Conservation (phyloP, 2,329 filamentous ascomycete genomes). For the Diaporthe amygdali region DNA sequence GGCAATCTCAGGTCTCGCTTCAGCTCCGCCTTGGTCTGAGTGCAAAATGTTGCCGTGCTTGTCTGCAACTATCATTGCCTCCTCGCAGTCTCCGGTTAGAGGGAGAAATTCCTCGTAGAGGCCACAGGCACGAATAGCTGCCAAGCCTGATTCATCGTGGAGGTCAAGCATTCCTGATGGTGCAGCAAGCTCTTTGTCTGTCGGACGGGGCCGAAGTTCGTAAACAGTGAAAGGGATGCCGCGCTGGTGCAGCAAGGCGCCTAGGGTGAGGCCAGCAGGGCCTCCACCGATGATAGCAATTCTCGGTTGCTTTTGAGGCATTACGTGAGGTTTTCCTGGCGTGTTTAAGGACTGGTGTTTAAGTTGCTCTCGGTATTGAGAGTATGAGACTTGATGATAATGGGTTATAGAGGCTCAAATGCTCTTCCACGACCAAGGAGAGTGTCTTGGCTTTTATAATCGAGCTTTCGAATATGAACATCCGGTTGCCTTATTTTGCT, state of each 20-base stretch:
- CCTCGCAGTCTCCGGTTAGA: slow-evolving; percentile 47
- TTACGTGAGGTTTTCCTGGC: neutral
- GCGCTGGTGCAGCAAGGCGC: slow-evolving; percentile 47
- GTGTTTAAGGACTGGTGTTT: neutral
- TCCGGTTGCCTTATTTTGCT: neutral
- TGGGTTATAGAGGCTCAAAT: too few species aligned
- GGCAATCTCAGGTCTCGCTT: slow-evolving; percentile 43
- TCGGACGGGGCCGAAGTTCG: slow-evolving; percentile 39
- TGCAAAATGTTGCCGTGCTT: slow-evolving; percentile 33
- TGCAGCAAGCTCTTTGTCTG: slow-evolving; percentile 30
- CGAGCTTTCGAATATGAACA: neutral
- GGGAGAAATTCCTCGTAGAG: slow-evolving; percentile 48
- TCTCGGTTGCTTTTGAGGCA: slow-evolving; percentile 16
- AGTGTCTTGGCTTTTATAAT: neutral
- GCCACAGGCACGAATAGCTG: slow-evolving; percentile 48
- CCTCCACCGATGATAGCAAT: slow-evolving; percentile 54
- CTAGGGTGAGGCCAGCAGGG: slow-evolving; percentile 53
- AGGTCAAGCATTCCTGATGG: slow-evolving; percentile 54
- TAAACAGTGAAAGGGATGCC: slow-evolving; percentile 40
- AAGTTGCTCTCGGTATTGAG: neutral
- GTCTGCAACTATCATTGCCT: slow-evolving; percentile 43
- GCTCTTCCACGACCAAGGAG: neutral
- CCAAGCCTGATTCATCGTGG: slow-evolving; percentile 49
- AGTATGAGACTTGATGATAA: neutral
- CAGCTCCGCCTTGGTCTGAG: slow-evolving; percentile 28